Percentiles rank a stretch among this genome's conserved stretches.
Evolutionary conservation across 768 basidiomycete species (phyloP).

Genomic region (Mycena vitilis): DNA sequence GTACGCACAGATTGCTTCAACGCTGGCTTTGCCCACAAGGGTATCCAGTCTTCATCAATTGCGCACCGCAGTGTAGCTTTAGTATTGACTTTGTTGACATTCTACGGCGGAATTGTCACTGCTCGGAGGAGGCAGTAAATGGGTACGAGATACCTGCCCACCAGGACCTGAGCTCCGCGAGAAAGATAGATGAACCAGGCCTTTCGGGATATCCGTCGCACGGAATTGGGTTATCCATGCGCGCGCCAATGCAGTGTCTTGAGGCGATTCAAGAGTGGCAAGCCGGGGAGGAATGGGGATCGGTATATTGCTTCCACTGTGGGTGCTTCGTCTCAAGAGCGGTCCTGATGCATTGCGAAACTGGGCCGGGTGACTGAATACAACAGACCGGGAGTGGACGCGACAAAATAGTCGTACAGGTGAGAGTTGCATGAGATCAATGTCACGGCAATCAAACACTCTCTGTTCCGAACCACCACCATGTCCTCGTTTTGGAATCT

Average conservation of each 20-base stretch:
- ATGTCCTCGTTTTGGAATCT: too few relatives aligned
- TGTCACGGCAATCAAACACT: too few relatives aligned
- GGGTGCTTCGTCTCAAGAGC: constrained; percentile 13
- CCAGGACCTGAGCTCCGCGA: constrained; percentile 88
- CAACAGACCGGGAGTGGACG: background rate
- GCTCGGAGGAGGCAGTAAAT: background rate
- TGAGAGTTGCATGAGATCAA: background rate
- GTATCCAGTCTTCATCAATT: constrained; percentile 73
- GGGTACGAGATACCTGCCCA: constrained; percentile 68
- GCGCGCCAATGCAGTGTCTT: constrained; percentile 61
- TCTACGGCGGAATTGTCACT: constrained; percentile 53
- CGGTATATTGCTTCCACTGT: constrained; percentile 19
- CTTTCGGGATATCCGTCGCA: constrained; percentile 57
- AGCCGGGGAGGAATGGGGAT: constrained; percentile 60
- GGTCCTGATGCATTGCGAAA: background rate
- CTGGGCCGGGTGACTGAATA: background rate
- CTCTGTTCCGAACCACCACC: too few relatives aligned
- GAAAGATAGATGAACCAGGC: constrained; percentile 71
- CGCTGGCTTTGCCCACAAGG: constrained; percentile 67
- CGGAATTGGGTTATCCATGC: constrained; percentile 68
- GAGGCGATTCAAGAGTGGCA: constrained; percentile 46
- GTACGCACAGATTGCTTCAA: constrained; percentile 62
- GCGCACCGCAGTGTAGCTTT: constrained; percentile 77
- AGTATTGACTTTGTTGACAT: constrained; percentile 92
- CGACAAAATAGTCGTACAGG: background rate